Evolutionary conservation across 306 rosid genomes (phyloP).

Genomic region (Spatholobus suberectus): DNA sequence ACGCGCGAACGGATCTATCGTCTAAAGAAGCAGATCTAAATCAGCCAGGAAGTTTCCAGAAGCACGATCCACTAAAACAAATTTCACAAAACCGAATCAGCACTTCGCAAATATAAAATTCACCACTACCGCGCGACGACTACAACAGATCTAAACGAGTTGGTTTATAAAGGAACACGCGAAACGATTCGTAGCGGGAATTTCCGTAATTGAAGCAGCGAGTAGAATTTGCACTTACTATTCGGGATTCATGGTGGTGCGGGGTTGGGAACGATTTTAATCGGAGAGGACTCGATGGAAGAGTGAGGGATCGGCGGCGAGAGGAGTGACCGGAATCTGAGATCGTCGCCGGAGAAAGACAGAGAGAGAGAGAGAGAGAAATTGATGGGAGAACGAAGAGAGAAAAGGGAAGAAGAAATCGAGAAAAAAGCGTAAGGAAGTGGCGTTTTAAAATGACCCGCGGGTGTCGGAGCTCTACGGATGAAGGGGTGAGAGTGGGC

Average conservation of each 20-base stretch:
- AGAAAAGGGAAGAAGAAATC: slow-evolving; percentile 42
- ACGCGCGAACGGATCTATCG: slow-evolving; percentile 36
- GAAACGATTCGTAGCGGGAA: neutral
- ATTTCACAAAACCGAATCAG: slow-evolving; percentile 25
- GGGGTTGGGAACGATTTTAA: slow-evolving; percentile 42
- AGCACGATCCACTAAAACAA: slow-evolving; percentile 33
- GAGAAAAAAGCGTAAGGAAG: slow-evolving; percentile 42
- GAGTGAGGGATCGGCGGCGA: slow-evolving; percentile 42
- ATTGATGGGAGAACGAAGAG: neutral
- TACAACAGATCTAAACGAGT: slow-evolving; percentile 53
- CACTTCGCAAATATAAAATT: slow-evolving; percentile 2
- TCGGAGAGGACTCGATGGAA: slow-evolving; percentile 4
- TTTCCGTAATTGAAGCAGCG: slow-evolving; percentile 26
- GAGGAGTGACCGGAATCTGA: slow-evolving; percentile 28
- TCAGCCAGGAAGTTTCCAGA: slow-evolving; percentile 10
- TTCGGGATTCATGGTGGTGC: slow-evolving; percentile 86
- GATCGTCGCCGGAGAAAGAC: slow-evolving; percentile 54
- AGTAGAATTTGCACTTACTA: slow-evolving; percentile 67
- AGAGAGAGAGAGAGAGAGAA: neutral
- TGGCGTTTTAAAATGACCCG: slow-evolving; percentile 55
- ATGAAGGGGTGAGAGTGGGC: slow-evolving; percentile 22
- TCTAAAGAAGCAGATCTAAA: slow-evolving; percentile 46
- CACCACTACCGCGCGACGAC: neutral
- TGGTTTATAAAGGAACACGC: neutral
- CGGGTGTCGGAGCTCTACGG: slow-evolving; percentile 46